A percentile compares a stretch with the other conserved stretches of the same genome.
phyloP scores from a whole-genome alignment of 495 filamentous ascomycete genomes.

The Penicillium antarcticum region DNA sequence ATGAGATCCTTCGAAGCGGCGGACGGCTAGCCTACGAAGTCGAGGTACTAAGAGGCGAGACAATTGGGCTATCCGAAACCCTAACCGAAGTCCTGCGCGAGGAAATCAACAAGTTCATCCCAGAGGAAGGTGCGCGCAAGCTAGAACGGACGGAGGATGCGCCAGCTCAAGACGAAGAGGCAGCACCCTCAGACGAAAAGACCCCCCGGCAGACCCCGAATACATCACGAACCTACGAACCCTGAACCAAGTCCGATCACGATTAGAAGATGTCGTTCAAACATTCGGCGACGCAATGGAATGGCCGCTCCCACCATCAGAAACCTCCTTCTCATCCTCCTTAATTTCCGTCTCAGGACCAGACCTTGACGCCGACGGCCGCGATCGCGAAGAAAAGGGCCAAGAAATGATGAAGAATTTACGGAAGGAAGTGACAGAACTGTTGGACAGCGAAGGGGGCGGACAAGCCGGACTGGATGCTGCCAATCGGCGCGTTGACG shows the following conservation, averaged over 20 bases:
- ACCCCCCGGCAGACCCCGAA: conserved; percentile 49
- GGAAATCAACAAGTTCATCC: conserved; percentile 68
- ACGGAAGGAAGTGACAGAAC: conserved; percentile 64
- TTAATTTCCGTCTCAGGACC: conserved; percentile 81
- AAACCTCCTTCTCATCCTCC: conserved; percentile 64
- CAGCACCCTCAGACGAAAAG: not conserved
- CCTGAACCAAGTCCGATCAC: conserved; percentile 72
- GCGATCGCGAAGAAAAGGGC: conserved; percentile 74
- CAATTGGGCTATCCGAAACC: conserved; percentile 69
- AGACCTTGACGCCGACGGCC: conserved; percentile 57
- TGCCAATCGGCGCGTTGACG: conserved; percentile 67
- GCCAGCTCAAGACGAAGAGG: conserved; percentile 6
- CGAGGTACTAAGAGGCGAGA: conserved; percentile 85
- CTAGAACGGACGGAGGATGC: conserved; percentile 10
- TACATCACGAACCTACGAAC: conserved; percentile 78
- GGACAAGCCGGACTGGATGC: conserved; percentile 52
- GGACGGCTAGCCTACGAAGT: conserved; percentile 91
- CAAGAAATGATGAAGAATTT: conserved; percentile 67
- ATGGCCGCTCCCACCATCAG: conserved; percentile 83
- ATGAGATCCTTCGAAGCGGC: conserved; percentile 87
- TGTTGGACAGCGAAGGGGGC: conserved; percentile 53
- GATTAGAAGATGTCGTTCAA: conserved; percentile 80
- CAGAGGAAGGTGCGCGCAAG: conserved; percentile 23
- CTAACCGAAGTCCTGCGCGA: conserved; percentile 66
- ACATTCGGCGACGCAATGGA: conserved; percentile 92